Percentiles rank a stretch among this genome's conserved stretches.
phyloP scores from a whole-genome alignment of 345 rosid genomes.

The Clarkia xantiana region DNA sequence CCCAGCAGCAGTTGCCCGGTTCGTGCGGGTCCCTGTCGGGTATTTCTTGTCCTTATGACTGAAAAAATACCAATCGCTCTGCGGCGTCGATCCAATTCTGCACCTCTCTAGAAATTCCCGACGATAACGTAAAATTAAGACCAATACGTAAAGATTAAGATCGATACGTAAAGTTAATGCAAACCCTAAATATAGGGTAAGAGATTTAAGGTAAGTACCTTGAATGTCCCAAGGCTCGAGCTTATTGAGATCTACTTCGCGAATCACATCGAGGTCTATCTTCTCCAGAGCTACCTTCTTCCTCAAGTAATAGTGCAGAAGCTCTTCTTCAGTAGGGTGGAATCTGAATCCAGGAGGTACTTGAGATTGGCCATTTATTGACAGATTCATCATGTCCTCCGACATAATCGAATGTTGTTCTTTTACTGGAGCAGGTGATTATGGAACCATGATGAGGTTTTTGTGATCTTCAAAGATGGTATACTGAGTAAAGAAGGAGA shows the following conservation, averaged over 20 bases:
- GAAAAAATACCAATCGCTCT: conserved; percentile 96
- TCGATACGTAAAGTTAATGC: too few relatives aligned
- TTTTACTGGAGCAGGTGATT: conserved; percentile 1
- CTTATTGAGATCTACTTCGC: conserved; percentile 96
- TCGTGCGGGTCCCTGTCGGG: conserved; percentile 91
- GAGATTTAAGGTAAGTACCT: conserved; percentile 22
- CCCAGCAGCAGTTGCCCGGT: conserved; percentile 84
- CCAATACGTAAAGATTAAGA: neutral
- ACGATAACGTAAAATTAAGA: neutral
- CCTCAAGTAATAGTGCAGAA: conserved; percentile 80
- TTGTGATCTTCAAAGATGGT: neutral
- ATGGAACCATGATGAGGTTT: neutral
- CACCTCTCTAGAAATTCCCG: conserved; percentile 50
- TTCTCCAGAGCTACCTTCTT: conserved; percentile 75
- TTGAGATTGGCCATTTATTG: conserved; percentile 85
- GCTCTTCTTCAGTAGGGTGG: conserved; percentile 97
- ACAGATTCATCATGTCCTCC: conserved; percentile 47
- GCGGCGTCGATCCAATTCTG: conserved; percentile 84
- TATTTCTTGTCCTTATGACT: conserved; percentile 97
- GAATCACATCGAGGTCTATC: conserved; percentile 93
- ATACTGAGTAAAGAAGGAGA: too few relatives aligned
- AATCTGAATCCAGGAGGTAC: conserved; percentile 98
- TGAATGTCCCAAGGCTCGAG: conserved; percentile 99
- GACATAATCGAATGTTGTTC: conserved; percentile 13
- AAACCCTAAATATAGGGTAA: neutral